These are phyloP conservation scores for Leccinum pellstonianum DNA, from an alignment of 768 basidiomycete genomes.

Conservation along the genomic window DNA sequence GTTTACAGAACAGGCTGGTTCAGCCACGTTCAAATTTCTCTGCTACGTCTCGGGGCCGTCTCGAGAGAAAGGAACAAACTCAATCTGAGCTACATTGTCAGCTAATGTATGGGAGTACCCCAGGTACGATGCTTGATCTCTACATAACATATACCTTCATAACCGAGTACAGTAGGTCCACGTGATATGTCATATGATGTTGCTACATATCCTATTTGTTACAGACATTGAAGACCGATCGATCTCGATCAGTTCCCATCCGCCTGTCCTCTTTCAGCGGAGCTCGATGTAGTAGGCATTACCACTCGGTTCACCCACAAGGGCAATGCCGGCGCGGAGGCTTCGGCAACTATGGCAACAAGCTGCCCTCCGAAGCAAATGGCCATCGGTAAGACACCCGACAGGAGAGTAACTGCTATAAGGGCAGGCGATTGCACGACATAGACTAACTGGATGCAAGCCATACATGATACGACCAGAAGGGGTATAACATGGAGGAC, in stretches of 20 bases:
- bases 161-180: no score
- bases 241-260: background rate
- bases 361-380: constrained; percentile 3
- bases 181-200: no score
- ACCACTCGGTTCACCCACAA: background rate
- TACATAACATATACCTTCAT: no score
- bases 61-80: background rate
- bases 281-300: background rate
- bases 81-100: no score
- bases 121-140: no score
- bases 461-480: constrained; percentile 11
- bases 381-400: constrained; percentile 10
- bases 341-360: background rate
- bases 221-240: background rate
- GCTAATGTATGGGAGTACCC: no score
- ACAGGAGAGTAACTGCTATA: constrained; percentile 6
- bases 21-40: background rate
- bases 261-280: background rate
- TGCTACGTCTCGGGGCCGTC: background rate
- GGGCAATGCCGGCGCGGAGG: background rate
- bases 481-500: constrained; percentile 21
- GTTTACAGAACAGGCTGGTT: background rate
- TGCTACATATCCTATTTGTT: no score
- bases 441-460: constrained; percentile 8
- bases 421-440: constrained; percentile 11